phyloP scores from a whole-genome alignment of 225 moss, liverwort and hornwort species.

The Physcomitrium patens region DNA sequence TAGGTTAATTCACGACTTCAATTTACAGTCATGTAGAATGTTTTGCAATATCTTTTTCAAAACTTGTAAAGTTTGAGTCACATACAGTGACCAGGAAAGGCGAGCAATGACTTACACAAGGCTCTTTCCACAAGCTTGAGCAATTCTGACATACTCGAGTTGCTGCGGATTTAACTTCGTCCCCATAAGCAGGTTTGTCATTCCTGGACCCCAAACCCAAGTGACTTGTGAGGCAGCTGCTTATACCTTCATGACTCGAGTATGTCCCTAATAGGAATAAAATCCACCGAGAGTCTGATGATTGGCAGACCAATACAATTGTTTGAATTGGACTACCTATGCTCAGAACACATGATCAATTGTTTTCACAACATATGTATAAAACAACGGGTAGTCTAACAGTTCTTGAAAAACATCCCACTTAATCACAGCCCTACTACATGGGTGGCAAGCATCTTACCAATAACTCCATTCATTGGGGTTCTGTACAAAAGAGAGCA shows the following conservation, averaged over 20 bases:
- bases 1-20: conserved; percentile 1
- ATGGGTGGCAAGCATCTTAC: conserved; percentile 35
- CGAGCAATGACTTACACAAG: conserved; percentile 50
- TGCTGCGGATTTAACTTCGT: conserved; percentile 65
- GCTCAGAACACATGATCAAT: not conserved
- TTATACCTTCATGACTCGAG: not conserved
- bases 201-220: conserved; percentile 48
- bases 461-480: conserved; percentile 88
- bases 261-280: not conserved
- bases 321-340: not conserved
- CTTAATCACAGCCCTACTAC: not conserved
- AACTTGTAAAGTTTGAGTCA: not conserved
- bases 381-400: not conserved
- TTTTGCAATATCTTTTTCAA: not conserved
- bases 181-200: conserved; percentile 83
- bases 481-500: conserved; percentile 57
- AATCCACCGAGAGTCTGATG: conserved; percentile 9
- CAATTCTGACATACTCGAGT: conserved; percentile 73
- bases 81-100: not conserved
- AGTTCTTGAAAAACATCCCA: conserved; percentile 1
- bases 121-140: conserved; percentile 76
- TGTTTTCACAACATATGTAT: not conserved
- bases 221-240: conserved; percentile 13
- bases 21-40: not conserved
- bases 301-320: not conserved